A percentile compares a stretch with the other conserved stretches of the same genome.
Conservation (phyloP, 176 grass and related monocot genomes). For the Aegilops longissima region DNA sequence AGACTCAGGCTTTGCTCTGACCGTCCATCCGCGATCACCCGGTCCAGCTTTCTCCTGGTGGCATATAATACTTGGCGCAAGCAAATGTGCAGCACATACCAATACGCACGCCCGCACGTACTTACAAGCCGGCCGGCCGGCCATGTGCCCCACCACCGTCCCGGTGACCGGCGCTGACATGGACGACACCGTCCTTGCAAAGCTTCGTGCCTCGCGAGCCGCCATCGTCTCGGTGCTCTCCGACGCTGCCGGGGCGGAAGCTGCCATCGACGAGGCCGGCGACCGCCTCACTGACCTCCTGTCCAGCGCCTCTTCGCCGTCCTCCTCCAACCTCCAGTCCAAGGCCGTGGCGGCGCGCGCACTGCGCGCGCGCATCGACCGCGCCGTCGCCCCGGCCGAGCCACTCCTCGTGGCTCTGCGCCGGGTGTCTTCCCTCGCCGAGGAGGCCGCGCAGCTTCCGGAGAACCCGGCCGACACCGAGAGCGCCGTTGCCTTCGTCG, state of each 20-base stretch:
- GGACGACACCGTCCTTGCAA: slow-evolving; percentile 10
- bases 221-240: slow-evolving; percentile 38
- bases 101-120: not conserved
- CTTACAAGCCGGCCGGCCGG: slow-evolving; percentile 22
- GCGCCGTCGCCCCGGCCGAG: slow-evolving; percentile 36
- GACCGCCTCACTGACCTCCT: slow-evolving; percentile 21
- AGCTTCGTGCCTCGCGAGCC: slow-evolving; percentile 41
- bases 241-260: slow-evolving; percentile 25
- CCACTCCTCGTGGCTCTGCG: slow-evolving; percentile 39
- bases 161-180: not conserved
- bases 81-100: too few relatives aligned
- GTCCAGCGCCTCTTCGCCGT: slow-evolving; percentile 22
- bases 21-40: slow-evolving; percentile 5
- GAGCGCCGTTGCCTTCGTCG: slow-evolving; percentile 33
- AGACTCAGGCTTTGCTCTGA: slow-evolving; percentile 9
- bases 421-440: slow-evolving; percentile 40
- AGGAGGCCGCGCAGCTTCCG: slow-evolving; percentile 15
- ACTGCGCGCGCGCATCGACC: slow-evolving; percentile 51
- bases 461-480: slow-evolving; percentile 10
- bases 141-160: slow-evolving; percentile 32
- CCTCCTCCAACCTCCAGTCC: slow-evolving; percentile 46
- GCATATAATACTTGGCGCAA: not conserved
- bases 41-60: not conserved
- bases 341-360: slow-evolving; percentile 41
- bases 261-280: slow-evolving; percentile 25